phyloP scores from a whole-genome alignment of 495 filamentous ascomycete genomes.

The Cudoniella acicularis region DNA sequence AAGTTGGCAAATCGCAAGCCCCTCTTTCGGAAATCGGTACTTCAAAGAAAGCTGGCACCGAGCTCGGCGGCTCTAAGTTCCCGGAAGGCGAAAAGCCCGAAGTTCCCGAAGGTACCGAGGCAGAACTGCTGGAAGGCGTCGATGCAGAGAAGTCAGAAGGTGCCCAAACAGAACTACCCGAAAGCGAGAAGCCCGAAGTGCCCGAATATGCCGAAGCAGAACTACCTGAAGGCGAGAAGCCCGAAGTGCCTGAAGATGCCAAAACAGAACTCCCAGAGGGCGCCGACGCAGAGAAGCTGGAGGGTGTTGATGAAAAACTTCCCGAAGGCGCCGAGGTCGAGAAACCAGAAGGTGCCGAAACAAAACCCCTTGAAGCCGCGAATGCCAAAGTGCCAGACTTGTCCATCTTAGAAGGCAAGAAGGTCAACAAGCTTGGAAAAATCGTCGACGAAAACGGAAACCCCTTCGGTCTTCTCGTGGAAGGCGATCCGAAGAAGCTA shows the following conservation, averaged over 20 bases:
- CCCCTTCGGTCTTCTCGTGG: slow-evolving; percentile 61
- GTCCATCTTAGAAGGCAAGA: slow-evolving; percentile 48
- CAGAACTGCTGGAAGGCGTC: slow-evolving; percentile 5
- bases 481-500: slow-evolving; percentile 59
- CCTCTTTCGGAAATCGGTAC: not conserved
- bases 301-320: not conserved
- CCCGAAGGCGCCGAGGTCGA: slow-evolving; percentile 4
- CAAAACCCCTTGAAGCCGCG: not conserved
- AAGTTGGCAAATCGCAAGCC: slow-evolving; percentile 18
- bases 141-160: too few species aligned
- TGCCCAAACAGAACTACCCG: too few species aligned
- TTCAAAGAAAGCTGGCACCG: slow-evolving; percentile 14
- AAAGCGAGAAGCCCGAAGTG: not conserved
- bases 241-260: not conserved
- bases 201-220: slow-evolving; percentile 17
- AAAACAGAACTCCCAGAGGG: slow-evolving; percentile 24
- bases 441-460: slow-evolving; percentile 65
- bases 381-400: slow-evolving; percentile 16
- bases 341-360: not conserved
- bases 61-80: slow-evolving; percentile 9
- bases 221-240: slow-evolving; percentile 8
- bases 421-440: slow-evolving; percentile 65
- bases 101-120: not conserved
- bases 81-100: slow-evolving; percentile 32
- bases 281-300: slow-evolving; percentile 11